Conservation (phyloP, 2,329 filamentous ascomycete species). For the Colletotrichum musicola region DNA sequence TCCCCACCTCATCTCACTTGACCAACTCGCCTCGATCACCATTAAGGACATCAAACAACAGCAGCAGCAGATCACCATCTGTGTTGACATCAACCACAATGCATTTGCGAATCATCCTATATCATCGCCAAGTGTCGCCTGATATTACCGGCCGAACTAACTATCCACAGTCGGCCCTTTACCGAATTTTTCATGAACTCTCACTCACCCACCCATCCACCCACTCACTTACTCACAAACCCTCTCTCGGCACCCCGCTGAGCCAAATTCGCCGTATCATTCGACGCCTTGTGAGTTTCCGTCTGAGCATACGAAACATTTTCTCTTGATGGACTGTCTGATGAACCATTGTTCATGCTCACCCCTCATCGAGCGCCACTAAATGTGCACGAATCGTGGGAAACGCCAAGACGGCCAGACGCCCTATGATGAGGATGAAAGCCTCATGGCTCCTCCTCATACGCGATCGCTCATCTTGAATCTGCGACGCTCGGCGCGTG, state of each 20-base stretch:
- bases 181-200: background rate
- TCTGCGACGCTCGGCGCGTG: conserved; percentile 5
- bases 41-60: background rate
- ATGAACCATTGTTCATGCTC: conserved; percentile 17
- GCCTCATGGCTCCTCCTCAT: background rate
- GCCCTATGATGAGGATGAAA: background rate
- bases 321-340: background rate
- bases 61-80: background rate
- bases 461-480: background rate
- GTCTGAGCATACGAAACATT: conserved; percentile 6
- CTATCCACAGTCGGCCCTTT: background rate
- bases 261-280: background rate
- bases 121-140: background rate
- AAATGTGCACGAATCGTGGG: background rate
- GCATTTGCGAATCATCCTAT: background rate
- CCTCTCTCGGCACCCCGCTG: background rate
- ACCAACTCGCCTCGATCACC: background rate
- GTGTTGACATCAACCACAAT: background rate
- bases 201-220: background rate
- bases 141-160: background rate
- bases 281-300: background rate
- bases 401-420: background rate
- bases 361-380: background rate
- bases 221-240: background rate
- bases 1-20: background rate